Percentiles rank a stretch among this genome's conserved stretches.
Evolutionary conservation across 257 asterid genomes (phyloP).

Genomic region (Penstemon newberryi): DNA sequence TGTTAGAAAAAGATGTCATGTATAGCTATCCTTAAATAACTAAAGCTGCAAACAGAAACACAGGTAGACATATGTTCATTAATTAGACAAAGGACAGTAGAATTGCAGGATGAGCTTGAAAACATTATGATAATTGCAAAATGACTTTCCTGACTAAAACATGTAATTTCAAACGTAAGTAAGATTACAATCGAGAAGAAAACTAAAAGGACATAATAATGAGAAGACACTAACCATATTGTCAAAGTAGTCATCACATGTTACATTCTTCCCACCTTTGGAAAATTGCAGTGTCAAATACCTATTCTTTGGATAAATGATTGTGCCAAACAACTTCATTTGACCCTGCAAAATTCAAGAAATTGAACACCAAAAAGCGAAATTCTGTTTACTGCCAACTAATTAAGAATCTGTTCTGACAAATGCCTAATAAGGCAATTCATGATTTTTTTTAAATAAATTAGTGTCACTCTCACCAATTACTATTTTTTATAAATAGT

Average conservation of each 20-base stretch:
- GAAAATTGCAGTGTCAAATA: constrained; percentile 86
- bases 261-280: constrained; percentile 82
- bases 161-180: constrained; percentile 9
- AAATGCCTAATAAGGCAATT: background rate
- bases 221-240: constrained; percentile 65
- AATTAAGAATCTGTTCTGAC: background rate
- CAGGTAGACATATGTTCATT: background rate
- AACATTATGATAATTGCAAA: constrained; percentile 1
- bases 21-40: background rate
- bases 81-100: background rate
- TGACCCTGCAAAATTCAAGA: constrained; percentile 59
- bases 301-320: constrained; percentile 79
- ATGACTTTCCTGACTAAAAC: constrained; percentile 20
- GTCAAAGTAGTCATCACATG: constrained; percentile 83
- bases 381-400: background rate
- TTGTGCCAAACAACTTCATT: constrained; percentile 93
- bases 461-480: no score
- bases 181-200: constrained; percentile 9
- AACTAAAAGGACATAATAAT: constrained; percentile 10
- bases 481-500: no score
- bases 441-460: background rate
- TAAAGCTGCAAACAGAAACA: constrained; percentile 4
- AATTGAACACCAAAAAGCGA: constrained; percentile 16
- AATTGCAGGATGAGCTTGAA: background rate
- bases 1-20: background rate